Evolutionary conservation across 495 filamentous ascomycete species (phyloP).

Genomic region (Cercophora newfieldiana): DNA sequence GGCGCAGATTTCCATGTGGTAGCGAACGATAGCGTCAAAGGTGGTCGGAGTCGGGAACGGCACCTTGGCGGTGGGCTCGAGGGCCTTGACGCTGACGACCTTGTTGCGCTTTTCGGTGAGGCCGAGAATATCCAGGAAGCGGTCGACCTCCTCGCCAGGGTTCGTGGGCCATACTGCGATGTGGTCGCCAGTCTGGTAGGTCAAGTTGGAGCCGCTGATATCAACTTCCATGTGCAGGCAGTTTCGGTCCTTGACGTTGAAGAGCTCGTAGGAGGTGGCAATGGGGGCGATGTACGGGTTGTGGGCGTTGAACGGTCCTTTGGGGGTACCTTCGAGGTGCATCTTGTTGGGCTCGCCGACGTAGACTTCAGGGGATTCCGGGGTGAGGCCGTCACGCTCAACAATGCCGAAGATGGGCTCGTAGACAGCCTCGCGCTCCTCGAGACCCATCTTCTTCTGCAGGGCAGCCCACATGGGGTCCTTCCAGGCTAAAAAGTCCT

Average conservation of each 20-base stretch:
- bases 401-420: constrained; percentile 86
- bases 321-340: constrained; percentile 81
- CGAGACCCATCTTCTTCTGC: constrained; percentile 75
- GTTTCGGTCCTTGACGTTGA: constrained; percentile 88
- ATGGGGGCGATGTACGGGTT: constrained; percentile 98
- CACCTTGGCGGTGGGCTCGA: constrained; percentile 95
- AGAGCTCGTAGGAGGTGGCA: constrained; percentile 83
- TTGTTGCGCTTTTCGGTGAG: constrained; percentile 73
- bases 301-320: constrained; percentile 92
- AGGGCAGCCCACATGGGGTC: constrained; percentile 97
- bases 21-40: constrained; percentile 89
- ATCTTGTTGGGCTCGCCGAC: constrained; percentile 95
- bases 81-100: constrained; percentile 86
- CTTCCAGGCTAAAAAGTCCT: constrained; percentile 99
- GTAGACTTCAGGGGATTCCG: constrained; percentile 85
- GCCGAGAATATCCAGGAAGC: constrained; percentile 78
- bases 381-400: constrained; percentile 70
- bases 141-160: constrained; percentile 86
- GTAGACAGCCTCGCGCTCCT: constrained; percentile 95
- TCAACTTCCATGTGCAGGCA: constrained; percentile 97
- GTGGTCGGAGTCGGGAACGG: constrained; percentile 97
- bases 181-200: constrained; percentile 96
- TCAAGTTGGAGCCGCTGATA: constrained; percentile 79
- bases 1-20: constrained; percentile 96
- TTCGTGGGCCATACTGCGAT: constrained; percentile 98